Conservation (phyloP, 2,329 filamentous ascomycete genomes). For the Sarocladium kiliense region DNA sequence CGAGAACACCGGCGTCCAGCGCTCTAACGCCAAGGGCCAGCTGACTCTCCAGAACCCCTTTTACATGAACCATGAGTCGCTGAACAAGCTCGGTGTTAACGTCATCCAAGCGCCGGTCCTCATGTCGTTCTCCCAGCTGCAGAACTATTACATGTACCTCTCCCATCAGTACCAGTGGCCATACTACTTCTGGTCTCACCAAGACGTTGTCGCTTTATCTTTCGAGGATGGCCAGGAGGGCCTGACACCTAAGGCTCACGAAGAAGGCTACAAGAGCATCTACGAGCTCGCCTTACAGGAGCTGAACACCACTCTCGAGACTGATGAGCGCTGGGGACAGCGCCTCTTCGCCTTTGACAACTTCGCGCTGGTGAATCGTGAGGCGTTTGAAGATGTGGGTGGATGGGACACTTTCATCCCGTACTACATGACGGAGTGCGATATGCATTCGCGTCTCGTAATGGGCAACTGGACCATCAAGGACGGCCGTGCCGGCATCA, state of each 20-base stretch:
- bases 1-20: slow-evolving; percentile 54
- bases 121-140: slow-evolving; percentile 49
- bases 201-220: slow-evolving; percentile 43
- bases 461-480: slow-evolving; percentile 39
- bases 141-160: slow-evolving; percentile 47
- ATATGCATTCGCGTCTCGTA: slow-evolving; percentile 43
- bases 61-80: slow-evolving; percentile 46
- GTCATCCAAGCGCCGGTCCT: slow-evolving; percentile 46
- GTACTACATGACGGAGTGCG: slow-evolving; percentile 54
- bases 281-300: slow-evolving; percentile 34
- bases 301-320: slow-evolving; percentile 24
- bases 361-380: slow-evolving; percentile 50
- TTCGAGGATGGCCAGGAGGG: slow-evolving; percentile 33
- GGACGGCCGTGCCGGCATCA: slow-evolving; percentile 33
- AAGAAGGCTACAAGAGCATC: slow-evolving; percentile 33
- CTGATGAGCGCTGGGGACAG: slow-evolving; percentile 39
- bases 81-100: slow-evolving; percentile 46
- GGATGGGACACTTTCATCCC: slow-evolving; percentile 55
- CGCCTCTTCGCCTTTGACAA: slow-evolving; percentile 57
- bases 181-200: slow-evolving; percentile 53
- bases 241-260: slow-evolving; percentile 24
- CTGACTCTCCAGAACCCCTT: slow-evolving; percentile 51
- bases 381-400: slow-evolving; percentile 43
- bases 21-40: slow-evolving; percentile 42
- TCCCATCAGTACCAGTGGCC: slow-evolving; percentile 38